These are phyloP conservation scores for Leucaena leucocephala DNA, from an alignment of 306 rosid genomes.

Conservation along the genomic window DNA sequence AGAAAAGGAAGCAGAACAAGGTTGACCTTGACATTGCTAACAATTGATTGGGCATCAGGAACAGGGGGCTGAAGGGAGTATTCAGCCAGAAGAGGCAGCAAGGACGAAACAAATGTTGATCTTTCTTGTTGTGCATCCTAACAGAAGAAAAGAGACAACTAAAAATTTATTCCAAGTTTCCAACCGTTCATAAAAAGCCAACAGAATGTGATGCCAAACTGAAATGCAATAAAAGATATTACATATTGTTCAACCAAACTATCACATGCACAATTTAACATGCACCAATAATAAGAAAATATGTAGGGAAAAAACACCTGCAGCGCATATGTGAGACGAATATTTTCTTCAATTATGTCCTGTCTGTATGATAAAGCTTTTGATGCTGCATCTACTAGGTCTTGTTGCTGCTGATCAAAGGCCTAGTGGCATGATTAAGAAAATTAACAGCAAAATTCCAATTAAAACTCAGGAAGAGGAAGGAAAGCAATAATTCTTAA, in stretches of 20 bases:
- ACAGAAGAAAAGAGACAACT: conserved; percentile 38
- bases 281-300: conserved; percentile 24
- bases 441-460: conserved; percentile 25
- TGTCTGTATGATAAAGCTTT: conserved; percentile 77
- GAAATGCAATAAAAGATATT: conserved; percentile 37
- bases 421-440: conserved; percentile 46
- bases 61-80: conserved; percentile 90
- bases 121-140: conserved; percentile 98
- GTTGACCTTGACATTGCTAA: conserved; percentile 87
- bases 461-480: conserved; percentile 26
- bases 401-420: conserved; percentile 71
- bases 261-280: conserved; percentile 18
- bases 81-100: conserved; percentile 92
- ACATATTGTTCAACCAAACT: conserved; percentile 21
- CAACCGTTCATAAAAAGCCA: conserved; percentile 19
- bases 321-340: conserved; percentile 76
- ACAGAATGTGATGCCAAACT: conserved; percentile 2
- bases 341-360: conserved; percentile 94
- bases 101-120: conserved; percentile 78
- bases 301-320: conserved; percentile 43
- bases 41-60: conserved; percentile 88
- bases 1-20: conserved; percentile 29
- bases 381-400: conserved; percentile 68
- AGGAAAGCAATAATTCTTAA: conserved; percentile 10
- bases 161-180: conserved; percentile 17